Evolutionary conservation across 768 basidiomycete genomes (phyloP), one percentile per base, ranked within the genome.

Genomic region (Leccinum subtestaceum): DNA sequence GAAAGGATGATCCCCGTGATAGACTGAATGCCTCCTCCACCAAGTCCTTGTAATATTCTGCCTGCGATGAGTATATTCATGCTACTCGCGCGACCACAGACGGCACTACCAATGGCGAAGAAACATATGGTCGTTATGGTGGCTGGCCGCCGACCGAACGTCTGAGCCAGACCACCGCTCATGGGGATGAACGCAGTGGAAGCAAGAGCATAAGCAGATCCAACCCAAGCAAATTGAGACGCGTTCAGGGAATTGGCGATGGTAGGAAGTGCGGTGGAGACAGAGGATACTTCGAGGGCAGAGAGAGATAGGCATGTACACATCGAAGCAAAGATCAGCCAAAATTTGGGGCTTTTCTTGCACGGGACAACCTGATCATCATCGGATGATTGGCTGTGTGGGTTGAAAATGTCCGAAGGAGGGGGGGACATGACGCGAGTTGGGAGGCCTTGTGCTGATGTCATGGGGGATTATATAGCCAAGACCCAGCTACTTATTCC

Each of bases 161-260:
- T 67, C 63, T 78, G 67, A 3, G 76, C 75, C 0, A 78, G 61
- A 11, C 72, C 70, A 4, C 78, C 77, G 29, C 70, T 70, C 60
- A 78, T 60, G 0, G 79, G 80, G 9, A 82, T 67, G 48, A 78
- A 62, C 0, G 78, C 76, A 4, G 80, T 76, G 0, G 73, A 71
- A 1, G 78, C 46, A 4, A 83, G 55, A 0, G 76, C 69, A 58
- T 79, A 84, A 3, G 79, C 76, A 2, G 73, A 66, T 2, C 75
- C 80, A 19, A 82, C 70, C 82, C 82, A 83, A 1, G 75, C 61
- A 54, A 78, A 81, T 27, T 78, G 67, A 40, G 64, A 64, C 0
- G 74, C 75, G 17, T 76, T 53, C 3, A 82, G 67, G 8, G 73
- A 71, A 32, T 70, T 59, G 7, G 74, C 70, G 38, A 81, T 81